Conservation (phyloP, 139 green algal genomes). For the Zygnema cylindricum region DNA sequence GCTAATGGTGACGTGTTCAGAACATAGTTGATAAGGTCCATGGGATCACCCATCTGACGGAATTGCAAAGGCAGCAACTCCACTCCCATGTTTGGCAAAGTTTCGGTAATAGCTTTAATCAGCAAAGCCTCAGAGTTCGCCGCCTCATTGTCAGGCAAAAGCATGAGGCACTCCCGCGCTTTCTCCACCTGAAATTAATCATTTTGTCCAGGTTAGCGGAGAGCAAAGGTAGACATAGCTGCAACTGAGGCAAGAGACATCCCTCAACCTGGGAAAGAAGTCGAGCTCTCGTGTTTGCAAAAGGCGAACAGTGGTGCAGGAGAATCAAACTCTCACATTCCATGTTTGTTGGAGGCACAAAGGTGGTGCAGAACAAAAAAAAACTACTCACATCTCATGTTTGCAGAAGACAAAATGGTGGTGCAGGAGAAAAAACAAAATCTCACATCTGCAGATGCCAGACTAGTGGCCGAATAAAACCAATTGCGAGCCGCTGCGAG, state of each 20-base stretch:
- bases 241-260: too few relatives aligned
- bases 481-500: constrained; percentile 28
- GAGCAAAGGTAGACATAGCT: too few relatives aligned
- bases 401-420: too few relatives aligned
- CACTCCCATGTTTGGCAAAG: constrained; percentile 29
- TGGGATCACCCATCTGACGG: constrained; percentile 13
- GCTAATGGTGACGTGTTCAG: constrained; percentile 10
- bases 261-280: too few relatives aligned
- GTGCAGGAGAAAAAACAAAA: neutral
- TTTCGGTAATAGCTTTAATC: constrained; percentile 11
- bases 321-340: too few relatives aligned
- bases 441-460: constrained; percentile 29
- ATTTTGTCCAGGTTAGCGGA: too few relatives aligned
- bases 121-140: neutral
- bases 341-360: too few relatives aligned
- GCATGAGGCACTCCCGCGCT: constrained; percentile 2
- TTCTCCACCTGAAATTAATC: constrained; percentile 22
- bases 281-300: too few relatives aligned
- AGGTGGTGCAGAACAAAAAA: too few relatives aligned
- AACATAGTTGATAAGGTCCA: constrained; percentile 35
- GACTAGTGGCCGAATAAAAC: constrained; percentile 32
- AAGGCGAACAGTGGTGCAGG: too few relatives aligned
- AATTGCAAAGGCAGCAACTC: constrained; percentile 34
- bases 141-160: constrained; percentile 21
- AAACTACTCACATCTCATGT: neutral